Evolutionary conservation across 1,139 yeast genomes (phyloP), one percentile per base, ranked within the genome.

Genomic region (Candida tropicalis): DNA sequence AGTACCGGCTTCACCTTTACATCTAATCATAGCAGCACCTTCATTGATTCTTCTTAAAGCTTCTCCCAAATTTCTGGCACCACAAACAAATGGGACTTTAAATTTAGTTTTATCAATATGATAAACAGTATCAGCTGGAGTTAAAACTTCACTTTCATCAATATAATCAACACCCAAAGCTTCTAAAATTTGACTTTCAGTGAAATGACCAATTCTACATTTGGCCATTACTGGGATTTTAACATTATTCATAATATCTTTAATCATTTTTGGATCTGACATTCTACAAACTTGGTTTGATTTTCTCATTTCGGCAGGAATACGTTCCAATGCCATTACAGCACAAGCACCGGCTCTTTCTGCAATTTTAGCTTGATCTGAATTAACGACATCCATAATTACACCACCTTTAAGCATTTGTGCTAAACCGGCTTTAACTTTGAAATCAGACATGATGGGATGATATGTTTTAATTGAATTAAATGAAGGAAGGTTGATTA

Each of bases 1-100:
- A 35, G 95, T 87, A 38, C 95, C 96, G 17, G 95, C 95, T 63
- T 86, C 95, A 52, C 95, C 95, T 66, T 87, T 87, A 51, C 95
- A 84, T 63, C 95, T 78, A 59, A 87, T 79, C 93, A 87, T 86
- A 36, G 93, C 91, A 34, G 95, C 95, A 53, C 95, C 95, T 65
- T 87, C 96, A 53, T 75, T 69, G 57, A 87, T 76, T 62, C 96
- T 78, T 65, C 95, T 80, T 55, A 87, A 74, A 2, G 95, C 95
- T 63, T 87, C 95, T 39, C 95, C 95, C 50, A 87, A 75, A 66
- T 87, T 81, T 61, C 82, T 83, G 46, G 95, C 90, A 31, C 96
- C 96, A 63, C 96, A 87, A 15, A 87, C 95, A 63, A 86, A 87
- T 25, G 95, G 95, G 38, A 84, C 86, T 49, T 80, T 77, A 70